Percentiles rank a stretch among this genome's conserved stretches.
phyloP scores from a whole-genome alignment of 768 basidiomycete genomes.

The Suillus brevipes region DNA sequence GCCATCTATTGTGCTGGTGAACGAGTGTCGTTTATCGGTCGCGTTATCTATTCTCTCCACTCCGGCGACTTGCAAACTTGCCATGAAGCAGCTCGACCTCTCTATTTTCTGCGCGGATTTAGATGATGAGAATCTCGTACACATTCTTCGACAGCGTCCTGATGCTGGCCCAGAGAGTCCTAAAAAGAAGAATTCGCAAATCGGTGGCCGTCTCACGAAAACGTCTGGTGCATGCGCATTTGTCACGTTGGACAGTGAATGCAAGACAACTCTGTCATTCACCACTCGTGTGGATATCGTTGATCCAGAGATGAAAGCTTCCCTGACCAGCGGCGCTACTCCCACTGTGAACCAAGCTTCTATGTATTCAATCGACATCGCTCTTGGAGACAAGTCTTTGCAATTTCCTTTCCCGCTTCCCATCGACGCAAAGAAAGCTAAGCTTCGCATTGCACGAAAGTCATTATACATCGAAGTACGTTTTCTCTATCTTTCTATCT shows the following conservation, averaged over 20 bases:
- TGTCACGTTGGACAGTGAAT: slow-evolving; percentile 18
- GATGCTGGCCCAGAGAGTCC: slow-evolving; percentile 4
- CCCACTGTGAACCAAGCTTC: slow-evolving; percentile 18
- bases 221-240: not conserved
- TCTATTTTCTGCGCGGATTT: not conserved
- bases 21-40: slow-evolving; percentile 16
- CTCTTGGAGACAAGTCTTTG: slow-evolving; percentile 22
- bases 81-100: not conserved
- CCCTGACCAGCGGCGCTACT: slow-evolving; percentile 18
- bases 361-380: slow-evolving; percentile 6
- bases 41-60: slow-evolving; percentile 20
- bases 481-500: not conserved
- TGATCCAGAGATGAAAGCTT: slow-evolving; percentile 21
- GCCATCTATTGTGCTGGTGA: slow-evolving; percentile 13
- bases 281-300: slow-evolving; percentile 22
- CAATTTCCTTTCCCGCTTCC: slow-evolving; percentile 45
- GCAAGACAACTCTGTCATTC: slow-evolving; percentile 20
- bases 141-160: slow-evolving; percentile 11
- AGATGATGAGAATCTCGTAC: not conserved
- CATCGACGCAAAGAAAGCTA: slow-evolving; percentile 37
- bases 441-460: slow-evolving; percentile 52
- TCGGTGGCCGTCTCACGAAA: not conserved
- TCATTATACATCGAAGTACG: slow-evolving; percentile 48
- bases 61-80: slow-evolving; percentile 11
- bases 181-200: slow-evolving; percentile 22